Evolutionary conservation across 2,329 filamentous ascomycete species (phyloP).

Genomic region (Periconia sp.): DNA sequence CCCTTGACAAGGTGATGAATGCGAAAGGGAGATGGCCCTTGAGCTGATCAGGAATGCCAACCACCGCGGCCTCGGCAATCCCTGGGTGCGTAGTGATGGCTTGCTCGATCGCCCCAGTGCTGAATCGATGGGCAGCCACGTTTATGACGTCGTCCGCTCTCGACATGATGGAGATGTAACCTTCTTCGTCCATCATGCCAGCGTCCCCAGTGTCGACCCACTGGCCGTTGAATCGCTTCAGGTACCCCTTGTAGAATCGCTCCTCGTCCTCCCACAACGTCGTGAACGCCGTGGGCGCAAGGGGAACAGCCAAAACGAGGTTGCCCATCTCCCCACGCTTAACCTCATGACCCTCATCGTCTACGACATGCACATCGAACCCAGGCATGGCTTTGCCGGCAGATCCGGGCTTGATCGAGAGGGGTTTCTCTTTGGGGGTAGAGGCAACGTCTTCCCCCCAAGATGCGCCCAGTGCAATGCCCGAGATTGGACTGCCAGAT

Average conservation of each 20-base stretch:
- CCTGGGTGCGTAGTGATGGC: slow-evolving; percentile 78
- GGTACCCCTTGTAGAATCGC: slow-evolving; percentile 81
- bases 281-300: slow-evolving; percentile 84
- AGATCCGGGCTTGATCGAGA: slow-evolving; percentile 76
- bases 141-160: slow-evolving; percentile 87
- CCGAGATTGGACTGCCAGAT: slow-evolving; percentile 69
- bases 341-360: slow-evolving; percentile 76
- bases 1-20: slow-evolving; percentile 68
- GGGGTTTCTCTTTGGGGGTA: slow-evolving; percentile 47
- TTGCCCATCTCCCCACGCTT: slow-evolving; percentile 81
- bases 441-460: slow-evolving; percentile 58
- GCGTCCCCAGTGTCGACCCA: slow-evolving; percentile 94
- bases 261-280: slow-evolving; percentile 85
- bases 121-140: slow-evolving; percentile 89
- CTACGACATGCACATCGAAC: slow-evolving; percentile 82
- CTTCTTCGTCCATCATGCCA: slow-evolving; percentile 78
- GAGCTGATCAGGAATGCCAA: slow-evolving; percentile 79
- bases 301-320: slow-evolving; percentile 79
- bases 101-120: slow-evolving; percentile 88
- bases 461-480: slow-evolving; percentile 64
- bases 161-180: slow-evolving; percentile 65
- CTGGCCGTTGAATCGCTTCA: slow-evolving; percentile 76
- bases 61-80: slow-evolving; percentile 82
- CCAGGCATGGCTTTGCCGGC: slow-evolving; percentile 91
- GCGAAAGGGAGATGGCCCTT: slow-evolving; percentile 94